Conservation (phyloP, 352 stramenopile species). For the Phytophthora citrophthora region DNA sequence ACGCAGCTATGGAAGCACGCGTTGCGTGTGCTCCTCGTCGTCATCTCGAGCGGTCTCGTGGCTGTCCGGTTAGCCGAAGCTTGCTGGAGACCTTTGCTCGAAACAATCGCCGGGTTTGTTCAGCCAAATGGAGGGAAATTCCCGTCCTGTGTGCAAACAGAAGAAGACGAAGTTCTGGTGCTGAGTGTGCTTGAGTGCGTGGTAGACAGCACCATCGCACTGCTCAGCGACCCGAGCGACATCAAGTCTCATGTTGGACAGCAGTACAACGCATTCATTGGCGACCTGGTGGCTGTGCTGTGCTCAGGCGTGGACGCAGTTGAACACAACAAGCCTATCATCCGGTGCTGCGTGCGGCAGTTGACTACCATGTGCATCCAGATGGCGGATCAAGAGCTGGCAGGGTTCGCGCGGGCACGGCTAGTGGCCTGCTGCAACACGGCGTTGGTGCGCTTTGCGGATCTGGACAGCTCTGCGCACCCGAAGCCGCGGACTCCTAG, state of each 20-base stretch:
- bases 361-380: slow-evolving; percentile 79
- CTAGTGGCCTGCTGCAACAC: slow-evolving; percentile 69
- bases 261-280: slow-evolving; percentile 53
- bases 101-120: slow-evolving; percentile 71
- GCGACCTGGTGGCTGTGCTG: slow-evolving; percentile 63
- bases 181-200: slow-evolving; percentile 79
- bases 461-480: slow-evolving; percentile 39
- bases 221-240: slow-evolving; percentile 46
- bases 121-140: slow-evolving; percentile 58
- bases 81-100: slow-evolving; percentile 63
- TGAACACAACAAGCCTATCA: slow-evolving; percentile 62
- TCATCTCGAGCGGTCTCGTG: slow-evolving; percentile 73
- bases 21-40: slow-evolving; percentile 68
- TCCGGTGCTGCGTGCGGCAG: slow-evolving; percentile 81
- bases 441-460: slow-evolving; percentile 53
- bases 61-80: slow-evolving; percentile 55
- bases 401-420: slow-evolving; percentile 50
- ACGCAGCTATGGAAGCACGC: slow-evolving; percentile 83
- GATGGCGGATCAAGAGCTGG: slow-evolving; percentile 52
- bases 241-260: slow-evolving; percentile 36
- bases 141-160: slow-evolving; percentile 60
- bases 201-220: slow-evolving; percentile 69
- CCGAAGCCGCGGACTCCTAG: slow-evolving; percentile 4
- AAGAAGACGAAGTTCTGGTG: slow-evolving; percentile 82
- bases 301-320: slow-evolving; percentile 64